Conservation (phyloP, 164 flowering plant species). For the Taxillus chinensis region DNA sequence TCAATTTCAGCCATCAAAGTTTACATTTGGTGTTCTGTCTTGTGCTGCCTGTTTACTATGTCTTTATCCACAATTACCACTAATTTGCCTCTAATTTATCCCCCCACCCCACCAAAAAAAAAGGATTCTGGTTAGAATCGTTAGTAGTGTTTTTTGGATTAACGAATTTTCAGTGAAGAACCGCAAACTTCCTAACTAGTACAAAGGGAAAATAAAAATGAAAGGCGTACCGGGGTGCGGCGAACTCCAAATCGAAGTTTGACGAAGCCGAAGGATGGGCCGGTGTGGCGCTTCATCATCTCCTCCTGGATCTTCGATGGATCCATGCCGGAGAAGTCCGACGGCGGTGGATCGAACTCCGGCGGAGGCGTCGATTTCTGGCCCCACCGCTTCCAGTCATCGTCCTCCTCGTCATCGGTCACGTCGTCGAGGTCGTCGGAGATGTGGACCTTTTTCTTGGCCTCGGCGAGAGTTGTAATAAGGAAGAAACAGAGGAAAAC, state of each 20-base stretch:
- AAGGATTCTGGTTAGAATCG: too few relatives aligned
- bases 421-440: slow-evolving; percentile 91
- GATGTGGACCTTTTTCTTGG: slow-evolving; percentile 45
- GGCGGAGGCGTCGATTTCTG: slow-evolving; percentile 24
- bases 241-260: slow-evolving; percentile 71
- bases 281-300: slow-evolving; percentile 55
- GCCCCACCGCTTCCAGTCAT: slow-evolving; percentile 88
- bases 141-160: too few relatives aligned
- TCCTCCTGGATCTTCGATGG: slow-evolving; percentile 45
- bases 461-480: slow-evolving; percentile 6
- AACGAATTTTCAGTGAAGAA: too few relatives aligned
- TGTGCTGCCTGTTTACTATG: too few relatives aligned
- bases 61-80: too few relatives aligned
- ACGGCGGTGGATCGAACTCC: slow-evolving; percentile 41
- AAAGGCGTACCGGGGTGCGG: slow-evolving; percentile 33
- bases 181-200: background rate
- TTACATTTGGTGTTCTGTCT: too few relatives aligned
- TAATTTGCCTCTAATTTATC: too few relatives aligned
- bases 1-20: too few relatives aligned
- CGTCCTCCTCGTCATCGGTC: slow-evolving; percentile 89
- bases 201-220: background rate
- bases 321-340: slow-evolving; percentile 43
- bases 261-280: slow-evolving; percentile 70
- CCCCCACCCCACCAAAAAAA: too few relatives aligned
- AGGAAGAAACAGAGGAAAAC: slow-evolving; percentile 13